These are phyloP conservation scores for Rhodosporidiobolus odoratus DNA, from an alignment of 768 basidiomycete genomes.

Conservation along the genomic window DNA sequence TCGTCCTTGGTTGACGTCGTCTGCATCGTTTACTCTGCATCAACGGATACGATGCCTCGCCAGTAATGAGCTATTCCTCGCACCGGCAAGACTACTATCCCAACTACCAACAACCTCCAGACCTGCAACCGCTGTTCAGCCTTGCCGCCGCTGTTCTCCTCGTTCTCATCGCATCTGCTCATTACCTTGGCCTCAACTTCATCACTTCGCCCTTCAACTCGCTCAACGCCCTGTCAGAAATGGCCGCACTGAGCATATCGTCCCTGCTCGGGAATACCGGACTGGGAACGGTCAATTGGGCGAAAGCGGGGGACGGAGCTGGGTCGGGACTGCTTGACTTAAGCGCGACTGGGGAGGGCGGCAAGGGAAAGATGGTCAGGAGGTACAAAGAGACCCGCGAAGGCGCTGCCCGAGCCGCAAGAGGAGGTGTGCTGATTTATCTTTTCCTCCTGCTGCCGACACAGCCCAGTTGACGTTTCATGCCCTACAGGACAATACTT, in stretches of 20 bases:
- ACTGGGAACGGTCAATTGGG: constrained; percentile 5
- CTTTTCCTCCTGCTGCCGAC: neutral
- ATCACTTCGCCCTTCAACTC: neutral
- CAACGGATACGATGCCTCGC: no score
- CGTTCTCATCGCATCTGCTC: neutral
- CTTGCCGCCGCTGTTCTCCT: neutral
- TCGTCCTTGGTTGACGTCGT: neutral
- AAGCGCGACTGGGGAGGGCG: no score
- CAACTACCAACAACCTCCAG: neutral
- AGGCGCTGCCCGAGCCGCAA: neutral
- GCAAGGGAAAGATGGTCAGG: constrained; percentile 8
- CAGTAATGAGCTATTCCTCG: no score
- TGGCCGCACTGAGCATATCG: constrained; percentile 4
- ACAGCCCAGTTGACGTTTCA: neutral
- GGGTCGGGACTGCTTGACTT: neutral
- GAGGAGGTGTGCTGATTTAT: neutral
- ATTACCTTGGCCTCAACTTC: neutral
- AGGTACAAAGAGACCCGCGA: constrained; percentile 9
- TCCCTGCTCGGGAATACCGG: constrained; percentile 1
- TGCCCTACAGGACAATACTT: constrained; percentile 48
- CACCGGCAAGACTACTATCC: neutral
- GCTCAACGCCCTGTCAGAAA: neutral
- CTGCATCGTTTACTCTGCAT: no score
- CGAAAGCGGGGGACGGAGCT: neutral
- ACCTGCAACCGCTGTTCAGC: constrained; percentile 22